These are phyloP conservation scores for Aphanocladium album DNA, from an alignment of 2,329 filamentous ascomycete genomes.

Conservation along the genomic window DNA sequence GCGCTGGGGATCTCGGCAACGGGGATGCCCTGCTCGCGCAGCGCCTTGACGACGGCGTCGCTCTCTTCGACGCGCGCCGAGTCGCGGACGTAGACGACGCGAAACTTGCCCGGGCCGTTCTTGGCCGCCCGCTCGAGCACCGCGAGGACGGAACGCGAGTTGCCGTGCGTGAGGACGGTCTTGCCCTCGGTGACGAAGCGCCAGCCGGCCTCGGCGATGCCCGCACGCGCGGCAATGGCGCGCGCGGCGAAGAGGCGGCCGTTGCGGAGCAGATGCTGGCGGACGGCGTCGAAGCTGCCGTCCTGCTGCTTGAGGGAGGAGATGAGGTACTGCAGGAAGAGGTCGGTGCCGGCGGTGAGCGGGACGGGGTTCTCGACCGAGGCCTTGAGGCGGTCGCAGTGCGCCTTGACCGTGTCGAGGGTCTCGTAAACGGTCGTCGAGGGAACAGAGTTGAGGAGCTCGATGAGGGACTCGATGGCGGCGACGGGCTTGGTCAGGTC, in stretches of 20 bases:
- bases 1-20: slow-evolving; percentile 58
- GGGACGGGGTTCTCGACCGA: slow-evolving; percentile 85
- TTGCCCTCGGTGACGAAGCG: slow-evolving; percentile 73
- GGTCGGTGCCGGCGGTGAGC: slow-evolving; percentile 86
- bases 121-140: slow-evolving; percentile 65
- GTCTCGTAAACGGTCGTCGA: slow-evolving; percentile 91
- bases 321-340: slow-evolving; percentile 92
- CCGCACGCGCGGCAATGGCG: slow-evolving; percentile 77
- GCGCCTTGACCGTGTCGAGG: slow-evolving; percentile 73
- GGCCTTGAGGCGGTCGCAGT: slow-evolving; percentile 71
- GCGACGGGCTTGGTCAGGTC: slow-evolving; percentile 95
- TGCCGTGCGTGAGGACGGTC: slow-evolving; percentile 86
- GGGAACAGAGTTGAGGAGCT: slow-evolving; percentile 72
- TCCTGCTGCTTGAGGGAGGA: slow-evolving; percentile 59
- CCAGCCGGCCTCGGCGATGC: slow-evolving; percentile 74
- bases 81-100: slow-evolving; percentile 73
- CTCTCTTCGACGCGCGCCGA: slow-evolving; percentile 55
- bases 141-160: slow-evolving; percentile 75
- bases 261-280: slow-evolving; percentile 79
- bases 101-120: slow-evolving; percentile 60
- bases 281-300: slow-evolving; percentile 67
- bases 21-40: slow-evolving; percentile 70
- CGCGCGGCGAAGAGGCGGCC: slow-evolving; percentile 80
- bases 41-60: slow-evolving; percentile 61
- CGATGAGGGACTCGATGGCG: slow-evolving; percentile 85